Base-by-base conservation (phyloP, 768 basidiomycete species). In the Boletus pseudo-olivaceus region DNA sequence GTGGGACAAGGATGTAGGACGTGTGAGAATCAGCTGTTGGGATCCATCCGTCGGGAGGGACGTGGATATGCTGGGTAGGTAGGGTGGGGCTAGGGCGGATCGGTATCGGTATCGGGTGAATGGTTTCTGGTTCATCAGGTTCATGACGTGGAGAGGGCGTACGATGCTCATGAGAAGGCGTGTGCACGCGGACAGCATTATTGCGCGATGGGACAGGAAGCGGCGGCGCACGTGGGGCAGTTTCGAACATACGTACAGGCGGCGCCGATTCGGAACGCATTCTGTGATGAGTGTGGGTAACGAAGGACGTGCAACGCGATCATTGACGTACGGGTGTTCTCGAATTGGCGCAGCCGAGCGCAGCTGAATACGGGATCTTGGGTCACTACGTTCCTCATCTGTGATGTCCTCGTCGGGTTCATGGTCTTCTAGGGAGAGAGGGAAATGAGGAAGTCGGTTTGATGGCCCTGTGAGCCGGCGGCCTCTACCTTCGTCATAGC, bases 31-130 rank as follows among this genome's bases (percentile, higher is more conserved):
- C 68, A 6, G 59, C 54, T 19, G 43, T 58, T 17, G 69, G 71
- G 33, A 72, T 71, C 63, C 65, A 72, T 33, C 54, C 61, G 20
- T 72, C 71, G 1, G 54, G 55, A 35, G 60, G 62, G 33, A 34
- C 12, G 15, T 27, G 51, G 19, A 57, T 47, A 15, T 48, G 57
- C 2, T 42, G 62, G 6, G 34, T n/a, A 7, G 51, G 19, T 17
- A 60, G 33, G 29, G 43, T 47, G 1, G 69, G 58, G 44, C 53
- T 58, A 34, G 54, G 56, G 39, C 64, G 71, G 46, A 69, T 62
- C 8, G 62, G 67, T 33, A 68, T 60, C 7, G 63, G 67, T 33
- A 67, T 62, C 15, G 71, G 71, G 9, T 39, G 66, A 44, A 71
- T 67, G 10, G 58, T 61, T 52, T 67, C 69, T 35, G 68, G 65